Base-by-base conservation (phyloP, 768 basidiomycete genomes). In the Mycena latifolia region DNA sequence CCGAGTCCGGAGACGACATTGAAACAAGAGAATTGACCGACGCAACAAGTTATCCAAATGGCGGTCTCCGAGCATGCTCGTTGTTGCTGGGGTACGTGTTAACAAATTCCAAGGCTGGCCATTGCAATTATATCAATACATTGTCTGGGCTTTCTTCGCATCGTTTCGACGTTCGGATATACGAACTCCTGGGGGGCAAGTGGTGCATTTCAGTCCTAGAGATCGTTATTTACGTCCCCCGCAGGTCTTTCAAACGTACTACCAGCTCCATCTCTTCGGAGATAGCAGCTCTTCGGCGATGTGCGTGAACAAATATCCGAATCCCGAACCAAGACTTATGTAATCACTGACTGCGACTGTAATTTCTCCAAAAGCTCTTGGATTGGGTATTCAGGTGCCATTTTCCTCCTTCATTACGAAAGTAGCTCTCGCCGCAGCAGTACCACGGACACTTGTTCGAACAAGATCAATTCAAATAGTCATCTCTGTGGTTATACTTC, bases 181-280 rank as follows among this genome's bases (percentile, higher is more conserved):
- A 86, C 91, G 5, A 92, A 91, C 69, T 85, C 89, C 0, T 92
- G 90, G 90, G 91, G 92, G 53, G 92, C 90, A 71, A 77, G 86
- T 29, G 12, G 25, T 15, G 15, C 15, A 2, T 8, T 15, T 51
- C 17, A 28, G 6, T n/a, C n/a, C n/a, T n/a, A n/a, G n/a, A n/a
- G n/a, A n/a, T n/a, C n/a, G n/a, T 17, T 41, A 46, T 6, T n/a
- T n/a, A 18, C n/a, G n/a, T 9, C 33, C 33, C 12, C 29, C 29
- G 29, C 70, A 92, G 91, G 82, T 88, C 25, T 93, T 93, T 73
- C 92, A 94, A 81, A 83, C 82, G 9, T 91, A 92, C 72, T 93
- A 94, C 67, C 81, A 91, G 69, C 76, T 83, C 35, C 82, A 79
- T 2, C 22, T 90, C 5, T 79, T 93, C 28, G 76, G 71, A 1